A percentile compares a stretch with the other conserved stretches of the same genome.
These are phyloP conservation scores for Rhododendron ovatum DNA, from an alignment of 148 eudicot genomes.

Conservation along the genomic window DNA sequence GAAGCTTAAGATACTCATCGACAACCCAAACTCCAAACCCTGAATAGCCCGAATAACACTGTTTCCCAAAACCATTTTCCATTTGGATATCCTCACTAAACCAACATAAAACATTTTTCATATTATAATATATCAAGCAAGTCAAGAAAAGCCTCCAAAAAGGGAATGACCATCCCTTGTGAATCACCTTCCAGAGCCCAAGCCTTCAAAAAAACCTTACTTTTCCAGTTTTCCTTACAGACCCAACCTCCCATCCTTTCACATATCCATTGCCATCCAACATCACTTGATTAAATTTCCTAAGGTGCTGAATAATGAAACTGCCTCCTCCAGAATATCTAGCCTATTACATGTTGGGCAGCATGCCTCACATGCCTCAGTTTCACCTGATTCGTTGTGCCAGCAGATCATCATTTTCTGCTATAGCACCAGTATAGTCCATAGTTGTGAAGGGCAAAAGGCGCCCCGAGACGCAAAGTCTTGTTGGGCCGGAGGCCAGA, in stretches of 20 bases:
- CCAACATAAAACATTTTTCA: background rate
- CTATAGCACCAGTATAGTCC: background rate
- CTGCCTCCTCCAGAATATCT: background rate
- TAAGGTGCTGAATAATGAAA: background rate
- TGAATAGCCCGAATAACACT: background rate
- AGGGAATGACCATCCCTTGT: background rate
- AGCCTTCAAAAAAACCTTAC: background rate
- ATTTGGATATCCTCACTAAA: background rate
- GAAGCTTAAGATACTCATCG: background rate
- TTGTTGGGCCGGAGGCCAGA: background rate
- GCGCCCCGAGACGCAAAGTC: background rate
- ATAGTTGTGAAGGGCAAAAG: background rate
- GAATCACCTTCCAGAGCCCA: background rate
- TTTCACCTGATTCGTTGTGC: background rate
- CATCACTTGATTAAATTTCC: background rate
- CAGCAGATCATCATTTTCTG: constrained; percentile 2
- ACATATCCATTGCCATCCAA: background rate
- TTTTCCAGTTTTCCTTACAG: background rate
- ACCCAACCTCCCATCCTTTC: background rate
- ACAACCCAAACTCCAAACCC: background rate
- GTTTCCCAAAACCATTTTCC: background rate
- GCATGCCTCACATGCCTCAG: background rate
- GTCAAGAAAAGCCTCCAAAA: background rate
- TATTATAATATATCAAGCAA: background rate
- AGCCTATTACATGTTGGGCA: background rate